phyloP scores from a whole-genome alignment of 768 basidiomycete species.

The Suillus paluster region DNA sequence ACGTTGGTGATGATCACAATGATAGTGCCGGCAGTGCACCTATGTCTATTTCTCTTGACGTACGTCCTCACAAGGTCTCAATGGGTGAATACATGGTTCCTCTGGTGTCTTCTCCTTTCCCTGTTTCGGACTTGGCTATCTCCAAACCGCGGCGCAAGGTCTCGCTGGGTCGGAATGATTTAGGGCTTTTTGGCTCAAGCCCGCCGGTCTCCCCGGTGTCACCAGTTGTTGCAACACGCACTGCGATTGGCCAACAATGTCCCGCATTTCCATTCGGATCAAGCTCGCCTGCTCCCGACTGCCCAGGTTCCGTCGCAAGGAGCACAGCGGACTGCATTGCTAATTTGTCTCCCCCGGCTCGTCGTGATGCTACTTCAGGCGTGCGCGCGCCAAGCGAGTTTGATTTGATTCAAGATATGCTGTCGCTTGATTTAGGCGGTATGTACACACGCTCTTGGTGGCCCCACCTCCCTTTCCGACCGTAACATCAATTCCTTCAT shows the following conservation, averaged over 20 bases:
- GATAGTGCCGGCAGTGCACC: background rate
- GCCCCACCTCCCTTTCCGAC: background rate
- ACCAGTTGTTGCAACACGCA: background rate
- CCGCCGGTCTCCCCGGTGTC: background rate
- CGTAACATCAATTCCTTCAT: slow-evolving; percentile 5
- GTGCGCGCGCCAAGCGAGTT: slow-evolving; percentile 6
- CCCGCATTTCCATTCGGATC: background rate
- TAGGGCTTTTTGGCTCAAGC: background rate
- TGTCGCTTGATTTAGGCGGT: slow-evolving; percentile 32
- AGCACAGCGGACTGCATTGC: background rate
- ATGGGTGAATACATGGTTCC: slow-evolving; percentile 22
- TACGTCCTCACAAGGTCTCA: slow-evolving; percentile 1
- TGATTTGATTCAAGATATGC: slow-evolving; percentile 24
- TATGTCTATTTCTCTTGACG: slow-evolving; percentile 1
- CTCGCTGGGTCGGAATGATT: background rate
- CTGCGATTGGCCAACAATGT: background rate
- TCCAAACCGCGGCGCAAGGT: background rate
- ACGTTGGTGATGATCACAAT: background rate
- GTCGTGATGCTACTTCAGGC: background rate
- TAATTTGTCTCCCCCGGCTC: background rate
- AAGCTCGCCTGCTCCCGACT: background rate
- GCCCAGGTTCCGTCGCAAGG: background rate
- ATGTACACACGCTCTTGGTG: slow-evolving; percentile 19
- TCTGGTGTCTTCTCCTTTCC: background rate
- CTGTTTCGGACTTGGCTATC: background rate